phyloP scores from a whole-genome alignment of 371 early-diverging fungal genomes.

The Circinella umbellata region DNA sequence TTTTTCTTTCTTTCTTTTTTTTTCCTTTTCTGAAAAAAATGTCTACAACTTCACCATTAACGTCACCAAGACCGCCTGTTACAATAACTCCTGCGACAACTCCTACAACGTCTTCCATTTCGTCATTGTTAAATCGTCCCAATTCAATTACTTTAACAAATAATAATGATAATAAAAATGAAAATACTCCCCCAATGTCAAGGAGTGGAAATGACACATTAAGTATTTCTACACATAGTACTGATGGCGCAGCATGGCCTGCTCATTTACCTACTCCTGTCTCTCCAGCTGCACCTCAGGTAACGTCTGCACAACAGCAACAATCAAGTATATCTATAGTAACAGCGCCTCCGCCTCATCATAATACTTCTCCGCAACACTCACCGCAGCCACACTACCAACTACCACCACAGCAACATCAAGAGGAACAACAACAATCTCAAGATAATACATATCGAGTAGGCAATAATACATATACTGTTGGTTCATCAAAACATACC shows the following conservation, averaged over 20 bases:
- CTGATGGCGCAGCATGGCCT: not conserved
- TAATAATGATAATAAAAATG: conserved; percentile 1
- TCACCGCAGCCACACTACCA: not conserved
- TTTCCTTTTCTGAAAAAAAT: not conserved
- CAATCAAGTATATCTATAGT: not conserved
- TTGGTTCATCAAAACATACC: not conserved
- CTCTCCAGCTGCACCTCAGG: conserved; percentile 14
- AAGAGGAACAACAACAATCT: not conserved
- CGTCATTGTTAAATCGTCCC: conserved; percentile 11
- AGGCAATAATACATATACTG: conserved; percentile 2
- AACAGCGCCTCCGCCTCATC: conserved; percentile 3
- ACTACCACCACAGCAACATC: not conserved
- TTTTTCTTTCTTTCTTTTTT: not conserved
- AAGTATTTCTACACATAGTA: conserved; percentile 1
- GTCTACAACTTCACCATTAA: not conserved
- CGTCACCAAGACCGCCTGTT: conserved; percentile 2
- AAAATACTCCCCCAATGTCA: not conserved
- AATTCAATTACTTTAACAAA: not conserved
- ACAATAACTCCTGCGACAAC: conserved; percentile 5
- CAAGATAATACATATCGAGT: not conserved
- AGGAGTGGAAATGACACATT: not conserved
- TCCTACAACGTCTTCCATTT: conserved; percentile 9
- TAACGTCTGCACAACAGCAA: conserved; percentile 5
- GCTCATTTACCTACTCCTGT: conserved; percentile 16
- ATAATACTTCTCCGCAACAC: not conserved